A percentile compares a stretch with the other conserved stretches of the same genome.
Evolutionary conservation across 306 rosid genomes (phyloP).

Genomic region (Echinosophora koreensis): DNA sequence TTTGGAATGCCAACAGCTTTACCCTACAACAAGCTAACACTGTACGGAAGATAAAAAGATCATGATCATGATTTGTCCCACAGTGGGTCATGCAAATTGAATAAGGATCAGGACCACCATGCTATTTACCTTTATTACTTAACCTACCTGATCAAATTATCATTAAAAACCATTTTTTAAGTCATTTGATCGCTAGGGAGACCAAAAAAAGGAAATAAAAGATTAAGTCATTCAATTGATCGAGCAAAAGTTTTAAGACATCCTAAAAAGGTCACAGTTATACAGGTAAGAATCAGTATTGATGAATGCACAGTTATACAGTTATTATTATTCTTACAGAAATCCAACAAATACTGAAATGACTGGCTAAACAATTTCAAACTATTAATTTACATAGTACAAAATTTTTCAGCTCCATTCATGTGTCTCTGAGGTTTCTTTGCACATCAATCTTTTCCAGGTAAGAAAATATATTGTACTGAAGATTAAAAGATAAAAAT

Average conservation of each 20-base stretch:
- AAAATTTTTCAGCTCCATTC: neutral
- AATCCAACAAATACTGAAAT: no score
- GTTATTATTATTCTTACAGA: no score
- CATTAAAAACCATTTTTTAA: constrained; percentile 42
- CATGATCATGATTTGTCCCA: constrained; percentile 47
- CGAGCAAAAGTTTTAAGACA: constrained; percentile 33
- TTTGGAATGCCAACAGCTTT: no score
- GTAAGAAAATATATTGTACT: neutral
- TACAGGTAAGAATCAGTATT: neutral
- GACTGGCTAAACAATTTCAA: neutral
- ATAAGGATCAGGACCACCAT: constrained; percentile 57
- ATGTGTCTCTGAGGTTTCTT: neutral
- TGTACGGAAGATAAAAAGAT: constrained; percentile 34
- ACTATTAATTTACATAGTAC: no score
- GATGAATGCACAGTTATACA: no score
- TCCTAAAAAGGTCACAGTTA: constrained; percentile 22
- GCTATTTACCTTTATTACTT: constrained; percentile 56
- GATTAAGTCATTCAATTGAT: constrained; percentile 6
- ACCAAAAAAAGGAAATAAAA: neutral
- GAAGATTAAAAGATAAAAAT: neutral
- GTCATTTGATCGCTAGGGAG: constrained; percentile 14
- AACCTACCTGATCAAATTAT: constrained; percentile 52
- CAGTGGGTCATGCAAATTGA: constrained; percentile 52
- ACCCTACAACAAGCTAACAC: constrained; percentile 19
- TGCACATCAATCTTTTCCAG: neutral